Base-by-base conservation (phyloP, 768 basidiomycete genomes). In the Boletus barrowsii region DNA sequence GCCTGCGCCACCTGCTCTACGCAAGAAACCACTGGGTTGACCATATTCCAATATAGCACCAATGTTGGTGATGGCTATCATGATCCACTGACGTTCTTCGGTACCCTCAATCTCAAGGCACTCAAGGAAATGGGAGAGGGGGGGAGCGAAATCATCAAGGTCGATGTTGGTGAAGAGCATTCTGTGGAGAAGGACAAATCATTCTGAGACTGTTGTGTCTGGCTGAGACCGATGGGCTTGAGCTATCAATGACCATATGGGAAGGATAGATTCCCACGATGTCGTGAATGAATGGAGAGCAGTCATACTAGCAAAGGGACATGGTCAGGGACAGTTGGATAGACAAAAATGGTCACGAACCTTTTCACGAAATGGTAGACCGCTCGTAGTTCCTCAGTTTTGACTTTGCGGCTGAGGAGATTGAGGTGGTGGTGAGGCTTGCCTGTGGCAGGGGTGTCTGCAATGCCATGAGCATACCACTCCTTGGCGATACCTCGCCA, bases 161-260 rank as follows among this genome's bases (percentile, higher is more conserved):
- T 94, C 82, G 58, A 97, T 93, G 59, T 90, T 87, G 14, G 97
- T 98, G 73, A 98, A 98, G 2, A 99, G 79, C 93, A 98, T 95
- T 26, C 97, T 94, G 55, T 98, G 97, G 1, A 99, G 76, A 11
- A 93, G 82, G 32, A 98, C 83, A 60, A 98, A 99, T 0, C 97
- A 79, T 24, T 94, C 93, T 1, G 87, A 71, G 0, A 79, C 79
- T 2, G 74, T 76, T 6, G 89, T 83, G 59, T 96, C 93, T 3
- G 94, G 87, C 11, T 79, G 78, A 15, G 85, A 80, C 3, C 93
- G 86, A 17, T 84, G 82, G 8, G 83, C 76, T 56, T 71, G 70
- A 0, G 87, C 78, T 3, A 83, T 72, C 4, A 78, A 77, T 8
- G 93, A 89, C 87, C 95, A 98, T n/a, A 98, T 73, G 0, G 87